Base-by-base conservation (phyloP, 495 filamentous ascomycete genomes). In the Penicillium cataractarum region DNA sequence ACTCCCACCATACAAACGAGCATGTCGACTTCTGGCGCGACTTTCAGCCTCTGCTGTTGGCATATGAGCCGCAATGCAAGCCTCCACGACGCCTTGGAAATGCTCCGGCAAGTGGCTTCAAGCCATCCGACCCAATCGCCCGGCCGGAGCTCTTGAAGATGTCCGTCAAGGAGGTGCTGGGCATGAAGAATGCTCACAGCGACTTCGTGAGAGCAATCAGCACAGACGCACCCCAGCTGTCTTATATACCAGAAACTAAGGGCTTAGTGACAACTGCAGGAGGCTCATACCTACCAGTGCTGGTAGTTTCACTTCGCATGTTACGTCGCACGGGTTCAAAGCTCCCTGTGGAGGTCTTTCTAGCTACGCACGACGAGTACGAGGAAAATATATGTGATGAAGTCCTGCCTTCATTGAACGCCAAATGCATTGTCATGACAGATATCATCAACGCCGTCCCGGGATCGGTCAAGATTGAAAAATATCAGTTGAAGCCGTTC, bases 271-370 rank as follows among this genome's bases (percentile, higher is more conserved):
- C 71, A 0, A 76, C 75, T 13, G 72, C 74, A 2, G 74, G 74
- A 33, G 75, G 75, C 0, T 39, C 71, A 37, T 77, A 78, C 50
- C 60, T 81, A n/a, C 77, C 79, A 2, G 72, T 77, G 0, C 62
- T 80, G 27, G 67, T 86, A 13, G 76, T 83, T 6, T 79, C 81
- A 4, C 58, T 87, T 3, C 74, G 80, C 3, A 83, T 86, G 79
- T 67, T 86, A 13, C 77, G 85, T 13, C 75, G 77, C 24, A 78
- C 77, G 5, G 84, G 84, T 53, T 85, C 81, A 9, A 71, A 67
- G 5, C 66, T 88, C 6, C 85, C 84, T 1, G 75, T 87, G 3
- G 78, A 88, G 66, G 79, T 87, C 15, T 83, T 85, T 46, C 63
- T 87, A 29, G 80, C 81, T 21, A 65, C 74, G 0, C 57, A 68